Evolutionary conservation across 2,329 filamentous ascomycete genomes (phyloP), one percentile per base, ranked within the genome.

Genomic region (Nannizzia gypsea): DNA sequence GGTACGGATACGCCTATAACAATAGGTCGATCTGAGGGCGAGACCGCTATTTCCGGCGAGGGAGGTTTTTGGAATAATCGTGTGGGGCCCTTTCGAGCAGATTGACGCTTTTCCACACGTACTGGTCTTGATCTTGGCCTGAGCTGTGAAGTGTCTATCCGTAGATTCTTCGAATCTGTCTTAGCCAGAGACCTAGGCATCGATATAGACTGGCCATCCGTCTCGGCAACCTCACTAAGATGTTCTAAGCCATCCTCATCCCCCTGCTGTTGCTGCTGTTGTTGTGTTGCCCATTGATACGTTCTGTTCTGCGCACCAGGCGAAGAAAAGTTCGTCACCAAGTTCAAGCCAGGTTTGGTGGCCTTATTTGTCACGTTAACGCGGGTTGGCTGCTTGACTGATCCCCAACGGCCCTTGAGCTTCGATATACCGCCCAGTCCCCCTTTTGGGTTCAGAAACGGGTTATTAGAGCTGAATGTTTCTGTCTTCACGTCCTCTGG

Each of bases 1-100:
- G 76, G 72, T 17, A 78, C 68, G 3, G 70, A 72, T 8, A 77
- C 69, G 9, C 77, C 77, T 58, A 79, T 79, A 61, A 76, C 70
- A 15, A 79, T 74, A 11, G 74, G 72, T 11, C 74, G 67, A 28
- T 77, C 75, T 1, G 73, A 76, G 1, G 76, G 76, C 2, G 76
- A 78, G 4, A 77, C 62, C 22, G 26, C 22, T 13, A 52, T 24
- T 3, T 52, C 48, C 15, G 48, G 22, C 5, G 48, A 52, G n/a
- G 70, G 22, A 38, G 59, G 15, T 40, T 60, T 59, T 57, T 61
- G 26, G 8, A 58, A 61, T n/a, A 34, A 15, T 13, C 50, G 58
- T 17, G 36, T 31, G 2, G 61, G 56, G 5, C 59, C 31, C 24
- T 56, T 58, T 31, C 61, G 55, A 9, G 59, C 26, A 52, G 58